phyloP scores from a whole-genome alignment of 345 rosid genomes.

The Rhodomyrtus tomentosa region DNA sequence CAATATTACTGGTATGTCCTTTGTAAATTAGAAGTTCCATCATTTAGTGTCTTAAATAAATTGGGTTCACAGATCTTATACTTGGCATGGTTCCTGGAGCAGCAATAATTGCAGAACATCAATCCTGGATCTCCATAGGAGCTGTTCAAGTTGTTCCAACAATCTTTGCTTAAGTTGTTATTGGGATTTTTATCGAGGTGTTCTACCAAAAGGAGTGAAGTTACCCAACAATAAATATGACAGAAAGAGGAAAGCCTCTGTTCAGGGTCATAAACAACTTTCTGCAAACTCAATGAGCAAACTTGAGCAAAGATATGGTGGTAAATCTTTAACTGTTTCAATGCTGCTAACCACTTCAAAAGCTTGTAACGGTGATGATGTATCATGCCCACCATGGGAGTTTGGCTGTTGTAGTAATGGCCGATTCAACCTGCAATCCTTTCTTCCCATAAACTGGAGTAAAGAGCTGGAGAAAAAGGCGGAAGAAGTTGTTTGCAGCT shows the following conservation, averaged over 20 bases:
- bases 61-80: not conserved
- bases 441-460: conserved; percentile 41
- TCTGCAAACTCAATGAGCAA: conserved; percentile 11
- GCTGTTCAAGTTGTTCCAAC: conserved; percentile 61
- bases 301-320: conserved; percentile 8
- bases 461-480: conserved; percentile 71
- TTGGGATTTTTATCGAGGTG: conserved; percentile 30
- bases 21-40: conserved; percentile 1
- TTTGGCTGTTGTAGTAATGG: conserved; percentile 55
- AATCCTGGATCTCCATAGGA: conserved; percentile 49
- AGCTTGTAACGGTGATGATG: conserved; percentile 14
- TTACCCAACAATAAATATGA: conserved; percentile 19
- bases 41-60: not conserved
- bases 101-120: conserved; percentile 47
- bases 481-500: conserved; percentile 80
- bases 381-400: conserved; percentile 42
- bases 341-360: conserved; percentile 12
- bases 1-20: conserved; percentile 45
- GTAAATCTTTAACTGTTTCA: conserved; percentile 16
- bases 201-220: conserved; percentile 26
- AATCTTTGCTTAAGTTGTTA: conserved; percentile 56
- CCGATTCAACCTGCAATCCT: conserved; percentile 36
- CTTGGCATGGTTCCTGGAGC: conserved; percentile 5
- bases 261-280: conserved; percentile 8
- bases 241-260: conserved; percentile 17